Percentiles rank a stretch among this genome's conserved stretches.
phyloP scores from a whole-genome alignment of 2,329 filamentous ascomycete genomes.

The Neofusicoccum umdonicola region DNA sequence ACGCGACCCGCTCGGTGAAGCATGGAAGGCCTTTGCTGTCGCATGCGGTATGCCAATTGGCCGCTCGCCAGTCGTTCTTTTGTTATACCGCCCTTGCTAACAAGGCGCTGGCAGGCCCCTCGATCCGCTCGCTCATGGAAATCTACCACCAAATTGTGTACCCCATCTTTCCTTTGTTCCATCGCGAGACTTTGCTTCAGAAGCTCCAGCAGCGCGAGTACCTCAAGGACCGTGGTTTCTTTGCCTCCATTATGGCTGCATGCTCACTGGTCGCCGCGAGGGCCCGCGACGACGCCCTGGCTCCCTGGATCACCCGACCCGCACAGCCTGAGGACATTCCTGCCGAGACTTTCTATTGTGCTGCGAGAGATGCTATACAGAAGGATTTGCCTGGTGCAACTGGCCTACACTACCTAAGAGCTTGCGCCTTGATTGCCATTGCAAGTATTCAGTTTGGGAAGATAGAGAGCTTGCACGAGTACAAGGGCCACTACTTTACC shows the following conservation, averaged over 20 bases:
- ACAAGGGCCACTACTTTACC: conserved; percentile 52
- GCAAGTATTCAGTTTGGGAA: conserved; percentile 53
- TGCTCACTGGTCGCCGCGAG: conserved; percentile 51
- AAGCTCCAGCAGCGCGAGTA: conserved; percentile 46
- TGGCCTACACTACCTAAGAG: conserved; percentile 44
- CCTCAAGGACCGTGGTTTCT: conserved; percentile 43
- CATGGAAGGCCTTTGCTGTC: conserved; percentile 43
- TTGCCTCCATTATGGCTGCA: conserved; percentile 52
- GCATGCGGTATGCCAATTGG: conserved; percentile 27
- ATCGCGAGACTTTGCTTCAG: conserved; percentile 44
- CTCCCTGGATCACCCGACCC: conserved; percentile 34
- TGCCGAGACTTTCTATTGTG: conserved; percentile 46
- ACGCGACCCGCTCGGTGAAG: conserved; percentile 26
- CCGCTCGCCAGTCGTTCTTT: no score
- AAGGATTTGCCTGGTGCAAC: conserved; percentile 36
- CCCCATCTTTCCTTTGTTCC: conserved; percentile 54
- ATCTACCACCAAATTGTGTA: conserved; percentile 56
- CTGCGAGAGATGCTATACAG: conserved; percentile 41
- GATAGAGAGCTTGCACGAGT: conserved; percentile 50
- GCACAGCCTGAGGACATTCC: conserved; percentile 32
- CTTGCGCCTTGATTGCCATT: conserved; percentile 50
- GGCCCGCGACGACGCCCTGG: conserved; percentile 50
- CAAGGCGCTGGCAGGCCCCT: conserved; percentile 21
- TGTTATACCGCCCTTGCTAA: neutral
- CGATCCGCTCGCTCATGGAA: conserved; percentile 45